Conservation (phyloP, 176 grass and related monocot species). For the Poa annua region DNA sequence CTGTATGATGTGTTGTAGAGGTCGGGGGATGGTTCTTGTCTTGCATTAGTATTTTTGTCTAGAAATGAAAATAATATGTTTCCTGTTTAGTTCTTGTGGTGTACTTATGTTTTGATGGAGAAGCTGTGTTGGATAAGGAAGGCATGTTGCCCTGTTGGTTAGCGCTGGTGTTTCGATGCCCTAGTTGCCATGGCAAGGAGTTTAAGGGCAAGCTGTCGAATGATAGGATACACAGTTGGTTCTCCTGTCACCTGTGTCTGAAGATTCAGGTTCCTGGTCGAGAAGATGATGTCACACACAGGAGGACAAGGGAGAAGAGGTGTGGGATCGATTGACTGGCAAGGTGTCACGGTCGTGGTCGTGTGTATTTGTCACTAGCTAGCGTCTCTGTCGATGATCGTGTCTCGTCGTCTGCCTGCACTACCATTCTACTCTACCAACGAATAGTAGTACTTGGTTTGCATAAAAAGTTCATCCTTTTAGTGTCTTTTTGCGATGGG, state of each 20-base stretch:
- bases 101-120: background rate
- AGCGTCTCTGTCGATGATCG: background rate
- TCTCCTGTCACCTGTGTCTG: background rate
- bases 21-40: background rate
- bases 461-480: background rate
- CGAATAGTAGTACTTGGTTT: background rate
- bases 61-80: background rate
- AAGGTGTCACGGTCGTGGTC: background rate
- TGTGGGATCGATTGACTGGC: background rate
- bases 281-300: no score
- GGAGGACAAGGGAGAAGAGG: background rate
- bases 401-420: conserved; percentile 1
- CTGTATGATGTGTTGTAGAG: background rate
- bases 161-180: background rate
- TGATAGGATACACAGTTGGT: background rate
- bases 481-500: no score
- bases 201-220: no score
- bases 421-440: background rate
- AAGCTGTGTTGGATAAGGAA: background rate
- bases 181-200: background rate
- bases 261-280: background rate
- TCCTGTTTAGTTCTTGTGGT: background rate
- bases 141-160: background rate
- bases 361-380: background rate
- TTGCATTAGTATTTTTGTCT: background rate